These are phyloP conservation scores for Citrus hindsii DNA, from an alignment of 345 rosid species.

Conservation along the genomic window DNA sequence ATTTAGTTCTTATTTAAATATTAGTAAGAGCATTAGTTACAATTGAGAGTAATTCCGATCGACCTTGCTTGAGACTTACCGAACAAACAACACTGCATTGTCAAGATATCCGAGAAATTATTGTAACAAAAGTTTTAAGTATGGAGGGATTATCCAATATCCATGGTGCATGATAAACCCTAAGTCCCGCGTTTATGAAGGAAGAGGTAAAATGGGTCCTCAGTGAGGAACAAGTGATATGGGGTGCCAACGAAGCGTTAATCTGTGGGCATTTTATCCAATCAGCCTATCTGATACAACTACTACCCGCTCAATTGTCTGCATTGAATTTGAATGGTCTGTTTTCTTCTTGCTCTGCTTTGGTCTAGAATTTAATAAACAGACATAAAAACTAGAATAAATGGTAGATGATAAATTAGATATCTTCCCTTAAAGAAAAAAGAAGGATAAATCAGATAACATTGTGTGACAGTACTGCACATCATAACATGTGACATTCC, in stretches of 20 bases:
- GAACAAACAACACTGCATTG: too few species aligned
- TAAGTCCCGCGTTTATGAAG: background rate
- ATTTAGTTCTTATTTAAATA: too few species aligned
- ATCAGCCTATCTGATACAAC: background rate
- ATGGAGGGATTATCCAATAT: background rate
- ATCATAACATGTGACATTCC: too few species aligned
- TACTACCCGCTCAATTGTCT: background rate
- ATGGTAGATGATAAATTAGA: too few species aligned
- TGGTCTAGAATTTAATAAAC: background rate
- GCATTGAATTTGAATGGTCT: background rate
- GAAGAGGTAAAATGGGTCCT: background rate
- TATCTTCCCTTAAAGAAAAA: too few species aligned
- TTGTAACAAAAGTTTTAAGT: background rate
- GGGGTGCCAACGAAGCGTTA: background rate
- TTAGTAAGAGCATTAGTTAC: background rate
- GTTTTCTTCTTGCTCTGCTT: background rate
- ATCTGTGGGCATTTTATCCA: background rate
- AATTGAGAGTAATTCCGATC: background rate
- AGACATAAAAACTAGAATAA: background rate
- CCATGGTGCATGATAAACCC: background rate
- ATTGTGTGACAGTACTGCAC: background rate
- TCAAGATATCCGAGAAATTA: too few species aligned
- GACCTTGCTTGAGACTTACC: background rate
- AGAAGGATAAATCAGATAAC: too few species aligned
- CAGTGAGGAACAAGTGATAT: background rate